phyloP scores from a whole-genome alignment of 2,329 filamentous ascomycete species.

The Laburnicola sp. region DNA sequence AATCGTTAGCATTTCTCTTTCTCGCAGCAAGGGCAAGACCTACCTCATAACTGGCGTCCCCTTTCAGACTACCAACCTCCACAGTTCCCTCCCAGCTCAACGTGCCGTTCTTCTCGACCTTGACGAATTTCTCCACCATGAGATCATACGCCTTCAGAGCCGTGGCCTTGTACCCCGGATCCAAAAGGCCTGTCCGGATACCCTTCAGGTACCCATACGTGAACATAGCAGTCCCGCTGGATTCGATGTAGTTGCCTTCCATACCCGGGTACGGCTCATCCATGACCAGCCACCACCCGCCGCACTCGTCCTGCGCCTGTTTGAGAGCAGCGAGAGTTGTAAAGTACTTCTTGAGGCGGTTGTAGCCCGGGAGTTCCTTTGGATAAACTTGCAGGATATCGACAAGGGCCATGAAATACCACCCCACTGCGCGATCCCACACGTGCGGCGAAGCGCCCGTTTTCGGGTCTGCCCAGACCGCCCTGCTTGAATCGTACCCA shows the following conservation, averaged over 20 bases:
- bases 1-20: slow-evolving; percentile 5
- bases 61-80: slow-evolving; percentile 55
- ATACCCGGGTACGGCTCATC: slow-evolving; percentile 49
- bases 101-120: slow-evolving; percentile 51
- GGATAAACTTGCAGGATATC: slow-evolving; percentile 55
- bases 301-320: slow-evolving; percentile 48
- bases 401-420: slow-evolving; percentile 48
- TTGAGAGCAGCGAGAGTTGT: slow-evolving; percentile 48
- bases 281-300: slow-evolving; percentile 64
- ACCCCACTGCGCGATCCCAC: slow-evolving; percentile 44
- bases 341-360: slow-evolving; percentile 47
- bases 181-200: slow-evolving; percentile 37
- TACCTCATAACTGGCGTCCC: slow-evolving; percentile 56
- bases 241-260: slow-evolving; percentile 63
- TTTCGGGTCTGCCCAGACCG: slow-evolving; percentile 42
- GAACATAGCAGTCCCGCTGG: slow-evolving; percentile 60
- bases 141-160: slow-evolving; percentile 51
- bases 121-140: slow-evolving; percentile 52
- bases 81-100: slow-evolving; percentile 58
- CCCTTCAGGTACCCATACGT: slow-evolving; percentile 44
- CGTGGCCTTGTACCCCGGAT: slow-evolving; percentile 42
- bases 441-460: slow-evolving; percentile 44
- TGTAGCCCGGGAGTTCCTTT: slow-evolving; percentile 42
- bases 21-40: slow-evolving; percentile 16
- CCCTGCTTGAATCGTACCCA: slow-evolving; percentile 42